phyloP scores from a whole-genome alignment of 306 rosid genomes.

The Malus orientalis region DNA sequence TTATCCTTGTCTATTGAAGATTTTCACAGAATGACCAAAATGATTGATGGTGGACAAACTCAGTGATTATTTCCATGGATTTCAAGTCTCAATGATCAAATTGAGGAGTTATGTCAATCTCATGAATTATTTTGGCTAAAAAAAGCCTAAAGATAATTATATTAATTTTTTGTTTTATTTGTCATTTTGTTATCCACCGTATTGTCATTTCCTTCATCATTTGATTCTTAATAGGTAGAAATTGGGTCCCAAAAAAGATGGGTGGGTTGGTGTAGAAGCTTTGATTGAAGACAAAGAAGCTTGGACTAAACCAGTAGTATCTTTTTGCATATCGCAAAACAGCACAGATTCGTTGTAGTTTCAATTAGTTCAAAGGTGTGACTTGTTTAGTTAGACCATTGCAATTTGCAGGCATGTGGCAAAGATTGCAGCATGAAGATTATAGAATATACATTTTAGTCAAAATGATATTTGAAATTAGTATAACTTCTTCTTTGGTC shows the following conservation, averaged over 20 bases:
- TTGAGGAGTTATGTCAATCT: no score
- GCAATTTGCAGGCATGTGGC: background rate
- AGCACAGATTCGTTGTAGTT: background rate
- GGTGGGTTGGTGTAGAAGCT: conserved; percentile 2
- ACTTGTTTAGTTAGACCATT: background rate
- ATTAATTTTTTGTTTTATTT: background rate
- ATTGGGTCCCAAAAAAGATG: background rate
- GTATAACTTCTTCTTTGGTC: no score
- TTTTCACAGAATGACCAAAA: no score
- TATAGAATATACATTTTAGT: no score
- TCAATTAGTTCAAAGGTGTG: background rate
- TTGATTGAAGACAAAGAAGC: background rate
- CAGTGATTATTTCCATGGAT: accelerated
- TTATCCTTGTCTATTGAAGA: no score
- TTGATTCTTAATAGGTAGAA: background rate
- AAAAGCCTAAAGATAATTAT: background rate
- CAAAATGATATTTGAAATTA: no score
- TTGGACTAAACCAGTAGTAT: conserved; percentile 1
- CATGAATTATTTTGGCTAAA: no score
- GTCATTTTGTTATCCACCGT: background rate
- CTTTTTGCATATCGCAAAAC: background rate
- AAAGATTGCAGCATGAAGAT: background rate
- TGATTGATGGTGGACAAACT: no score
- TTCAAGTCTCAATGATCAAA: no score
- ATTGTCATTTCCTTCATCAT: background rate